phyloP scores from a whole-genome alignment of 177 flowering plant genomes.

The Telopea speciosissima region DNA sequence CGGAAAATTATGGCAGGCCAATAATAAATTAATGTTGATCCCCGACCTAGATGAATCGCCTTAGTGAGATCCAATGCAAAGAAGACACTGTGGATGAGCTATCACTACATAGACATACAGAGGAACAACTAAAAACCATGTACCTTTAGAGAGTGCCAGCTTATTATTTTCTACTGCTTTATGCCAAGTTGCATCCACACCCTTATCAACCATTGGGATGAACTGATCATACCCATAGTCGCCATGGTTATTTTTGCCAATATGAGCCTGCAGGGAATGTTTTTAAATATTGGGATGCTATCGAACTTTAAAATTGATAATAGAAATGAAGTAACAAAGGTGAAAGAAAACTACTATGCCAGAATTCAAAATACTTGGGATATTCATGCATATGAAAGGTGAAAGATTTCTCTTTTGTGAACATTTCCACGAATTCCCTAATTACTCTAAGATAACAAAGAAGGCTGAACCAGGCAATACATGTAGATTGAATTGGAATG shows the following conservation, averaged over 20 bases:
- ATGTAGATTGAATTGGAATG: not conserved
- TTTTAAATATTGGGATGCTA: not conserved
- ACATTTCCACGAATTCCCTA: not conserved
- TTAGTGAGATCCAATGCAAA: not conserved
- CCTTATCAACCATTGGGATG: conserved; percentile 53
- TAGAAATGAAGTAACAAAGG: not conserved
- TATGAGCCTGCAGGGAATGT: conserved; percentile 21
- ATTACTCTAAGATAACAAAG: not conserved
- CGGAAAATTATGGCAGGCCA: not conserved
- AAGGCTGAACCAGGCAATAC: not conserved
- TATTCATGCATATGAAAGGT: not conserved
- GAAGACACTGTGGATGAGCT: not conserved
- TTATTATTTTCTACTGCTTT: conserved; percentile 21
- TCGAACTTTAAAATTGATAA: not conserved
- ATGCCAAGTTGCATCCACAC: conserved; percentile 45
- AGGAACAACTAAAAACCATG: not conserved
- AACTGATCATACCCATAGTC: conserved; percentile 17
- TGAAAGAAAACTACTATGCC: not conserved
- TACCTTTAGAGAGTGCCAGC: conserved; percentile 37
- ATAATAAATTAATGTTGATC: not conserved
- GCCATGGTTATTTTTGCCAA: conserved; percentile 7
- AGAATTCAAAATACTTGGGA: not conserved
- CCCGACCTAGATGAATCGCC: conserved; percentile 2
- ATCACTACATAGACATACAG: not conserved
- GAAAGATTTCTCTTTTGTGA: not conserved